phyloP scores from a whole-genome alignment of 345 rosid genomes.

The Angophora floribunda region DNA sequence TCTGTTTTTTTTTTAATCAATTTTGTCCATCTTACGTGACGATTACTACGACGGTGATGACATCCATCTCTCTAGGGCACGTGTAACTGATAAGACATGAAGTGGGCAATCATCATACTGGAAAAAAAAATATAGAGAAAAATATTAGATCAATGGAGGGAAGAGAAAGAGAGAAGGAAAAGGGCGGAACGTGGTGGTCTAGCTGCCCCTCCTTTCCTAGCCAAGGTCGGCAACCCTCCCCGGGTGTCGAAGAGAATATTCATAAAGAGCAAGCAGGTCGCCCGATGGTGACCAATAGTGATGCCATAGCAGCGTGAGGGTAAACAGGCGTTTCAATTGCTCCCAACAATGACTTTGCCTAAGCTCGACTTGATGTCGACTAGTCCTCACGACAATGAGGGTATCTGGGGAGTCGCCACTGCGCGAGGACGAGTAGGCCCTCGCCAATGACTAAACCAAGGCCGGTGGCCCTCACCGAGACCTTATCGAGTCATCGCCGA shows the following conservation, averaged over 20 bases:
- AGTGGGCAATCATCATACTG: not conserved
- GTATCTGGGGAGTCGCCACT: not conserved
- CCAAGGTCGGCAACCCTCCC: not conserved
- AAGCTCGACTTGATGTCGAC: not conserved
- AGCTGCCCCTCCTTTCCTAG: not conserved
- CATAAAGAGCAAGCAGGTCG: too few species aligned
- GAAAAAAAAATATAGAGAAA: not conserved
- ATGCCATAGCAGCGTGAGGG: not conserved
- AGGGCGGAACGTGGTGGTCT: not conserved
- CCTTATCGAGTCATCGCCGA: not conserved
- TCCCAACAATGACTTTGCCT: not conserved
- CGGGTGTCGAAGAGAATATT: not conserved
- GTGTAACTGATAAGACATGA: not conserved
- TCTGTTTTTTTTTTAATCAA: not conserved
- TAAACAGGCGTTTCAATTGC: not conserved
- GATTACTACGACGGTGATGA: not conserved
- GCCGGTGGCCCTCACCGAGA: not conserved
- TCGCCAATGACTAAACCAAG: not conserved
- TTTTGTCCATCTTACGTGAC: not conserved
- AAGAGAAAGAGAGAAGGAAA: not conserved
- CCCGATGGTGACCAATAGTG: not conserved
- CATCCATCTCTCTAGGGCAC: not conserved
- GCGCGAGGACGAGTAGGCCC: not conserved
- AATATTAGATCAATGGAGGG: not conserved
- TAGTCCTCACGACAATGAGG: not conserved